phyloP scores from a whole-genome alignment of 495 filamentous ascomycete species.

The Podospora anserina region DNA sequence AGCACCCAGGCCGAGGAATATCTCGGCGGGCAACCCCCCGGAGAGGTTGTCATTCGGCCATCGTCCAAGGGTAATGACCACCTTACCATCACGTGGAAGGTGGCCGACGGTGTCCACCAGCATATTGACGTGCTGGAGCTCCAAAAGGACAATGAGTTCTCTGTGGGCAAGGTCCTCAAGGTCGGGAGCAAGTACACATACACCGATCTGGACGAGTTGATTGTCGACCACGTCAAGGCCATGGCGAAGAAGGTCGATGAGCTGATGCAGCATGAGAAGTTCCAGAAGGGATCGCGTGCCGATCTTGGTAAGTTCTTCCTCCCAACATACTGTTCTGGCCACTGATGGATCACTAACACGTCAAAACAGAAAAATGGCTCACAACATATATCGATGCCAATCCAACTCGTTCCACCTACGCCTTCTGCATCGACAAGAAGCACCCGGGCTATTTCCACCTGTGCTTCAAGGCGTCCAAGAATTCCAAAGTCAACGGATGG shows the following conservation, averaged over 20 bases:
- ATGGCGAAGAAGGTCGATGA: slow-evolving; percentile 98
- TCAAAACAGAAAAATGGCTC: slow-evolving; percentile 78
- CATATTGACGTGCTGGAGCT: slow-evolving; percentile 96
- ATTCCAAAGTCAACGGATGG: slow-evolving; percentile 71
- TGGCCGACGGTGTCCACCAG: slow-evolving; percentile 90
- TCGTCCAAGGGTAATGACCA: slow-evolving; percentile 93
- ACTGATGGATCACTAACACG: slow-evolving; percentile 31
- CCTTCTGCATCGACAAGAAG: slow-evolving; percentile 88
- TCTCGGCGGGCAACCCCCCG: slow-evolving; percentile 74
- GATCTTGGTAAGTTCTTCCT: slow-evolving; percentile 70
- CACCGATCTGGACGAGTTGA: slow-evolving; percentile 93
- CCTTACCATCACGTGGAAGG: slow-evolving; percentile 95
- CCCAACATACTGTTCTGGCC: slow-evolving; percentile 2
- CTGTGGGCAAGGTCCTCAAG: slow-evolving; percentile 76
- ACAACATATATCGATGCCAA: slow-evolving; percentile 94
- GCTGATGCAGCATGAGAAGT: slow-evolving; percentile 89
- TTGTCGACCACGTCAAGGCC: slow-evolving; percentile 92
- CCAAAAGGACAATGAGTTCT: slow-evolving; percentile 94
- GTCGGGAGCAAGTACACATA: slow-evolving; percentile 86
- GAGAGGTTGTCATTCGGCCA: slow-evolving; percentile 91
- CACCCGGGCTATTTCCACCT: slow-evolving; percentile 92
- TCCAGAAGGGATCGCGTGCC: slow-evolving; percentile 70
- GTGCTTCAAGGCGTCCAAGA: slow-evolving; percentile 87
- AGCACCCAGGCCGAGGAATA: slow-evolving; percentile 90
- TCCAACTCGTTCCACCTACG: slow-evolving; percentile 87